Evolutionary conservation across 2,329 filamentous ascomycete genomes (phyloP).

Genomic region (Parafenestella ontariensis): DNA sequence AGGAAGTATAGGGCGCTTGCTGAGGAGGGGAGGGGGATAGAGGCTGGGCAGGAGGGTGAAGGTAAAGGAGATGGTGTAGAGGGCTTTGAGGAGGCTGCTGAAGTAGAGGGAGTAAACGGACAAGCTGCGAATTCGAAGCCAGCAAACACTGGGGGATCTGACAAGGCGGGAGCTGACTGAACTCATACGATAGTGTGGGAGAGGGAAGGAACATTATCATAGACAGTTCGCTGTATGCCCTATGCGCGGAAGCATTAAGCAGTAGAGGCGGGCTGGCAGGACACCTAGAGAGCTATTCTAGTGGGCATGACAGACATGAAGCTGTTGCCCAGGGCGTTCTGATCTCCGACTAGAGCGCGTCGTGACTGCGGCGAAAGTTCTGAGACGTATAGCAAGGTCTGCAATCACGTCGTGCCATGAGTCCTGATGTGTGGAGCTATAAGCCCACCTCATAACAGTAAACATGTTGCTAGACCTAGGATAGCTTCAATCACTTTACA

Average conservation of each 20-base stretch:
- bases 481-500: background rate
- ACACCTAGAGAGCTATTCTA: background rate
- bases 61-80: slow-evolving; percentile 52
- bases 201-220: background rate
- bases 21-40: slow-evolving; percentile 72
- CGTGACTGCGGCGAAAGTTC: background rate
- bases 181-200: background rate
- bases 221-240: background rate
- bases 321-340: background rate
- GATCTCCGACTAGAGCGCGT: background rate
- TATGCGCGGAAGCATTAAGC: background rate
- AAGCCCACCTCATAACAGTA: background rate
- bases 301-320: background rate
- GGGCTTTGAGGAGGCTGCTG: slow-evolving; percentile 26
- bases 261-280: background rate
- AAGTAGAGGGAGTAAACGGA: slow-evolving; percentile 8
- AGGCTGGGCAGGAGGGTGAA: slow-evolving; percentile 61
- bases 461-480: background rate
- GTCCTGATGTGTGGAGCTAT: no score
- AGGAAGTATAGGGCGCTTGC: slow-evolving; percentile 68
- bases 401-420: no score
- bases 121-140: background rate
- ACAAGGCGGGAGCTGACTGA: background rate
- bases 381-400: background rate
- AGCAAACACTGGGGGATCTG: background rate